Conservation (phyloP, 805 yeast genomes). For the Suhomyces sp. region DNA sequence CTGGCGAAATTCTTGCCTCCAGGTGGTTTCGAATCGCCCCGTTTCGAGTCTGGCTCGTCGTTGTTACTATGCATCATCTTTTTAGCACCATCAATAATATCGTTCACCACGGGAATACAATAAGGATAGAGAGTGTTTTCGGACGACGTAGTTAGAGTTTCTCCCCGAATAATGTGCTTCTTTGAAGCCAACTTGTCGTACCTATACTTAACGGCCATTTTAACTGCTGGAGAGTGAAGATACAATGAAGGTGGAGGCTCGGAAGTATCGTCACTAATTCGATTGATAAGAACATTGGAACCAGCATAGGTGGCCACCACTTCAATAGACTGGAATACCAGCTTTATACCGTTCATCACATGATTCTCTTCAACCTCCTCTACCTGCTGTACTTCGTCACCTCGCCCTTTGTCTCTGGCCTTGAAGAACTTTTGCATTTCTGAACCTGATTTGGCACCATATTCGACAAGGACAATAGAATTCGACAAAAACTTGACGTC, state of each 20-base stretch:
- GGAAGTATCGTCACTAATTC: conserved; percentile 37
- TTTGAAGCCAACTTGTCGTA: conserved; percentile 32
- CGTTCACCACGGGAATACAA: conserved; percentile 75
- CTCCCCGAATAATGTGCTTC: conserved; percentile 48
- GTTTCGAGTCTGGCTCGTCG: conserved; percentile 2
- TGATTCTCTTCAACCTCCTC: background rate
- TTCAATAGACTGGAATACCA: conserved; percentile 40
- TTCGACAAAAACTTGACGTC: conserved; percentile 64
- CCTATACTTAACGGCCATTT: conserved; percentile 52
- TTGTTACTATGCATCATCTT: conserved; percentile 35
- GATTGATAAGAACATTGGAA: conserved; percentile 53
- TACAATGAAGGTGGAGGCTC: conserved; percentile 50
- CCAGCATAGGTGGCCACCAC: conserved; percentile 64
- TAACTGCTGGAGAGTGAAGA: conserved; percentile 74
- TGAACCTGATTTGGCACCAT: conserved; percentile 46
- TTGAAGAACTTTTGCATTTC: conserved; percentile 36
- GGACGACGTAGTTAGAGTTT: conserved; percentile 64
- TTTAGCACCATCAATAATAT: conserved; percentile 51
- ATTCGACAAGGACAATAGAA: conserved; percentile 53
- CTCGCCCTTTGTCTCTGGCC: background rate
- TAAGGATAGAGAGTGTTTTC: conserved; percentile 66
- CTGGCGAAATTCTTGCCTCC: conserved; percentile 31
- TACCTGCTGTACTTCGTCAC: background rate
- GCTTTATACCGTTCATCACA: background rate
- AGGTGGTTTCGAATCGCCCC: background rate